These are phyloP conservation scores for Solanum okadae DNA, from an alignment of 257 asterid genomes.

Conservation along the genomic window DNA sequence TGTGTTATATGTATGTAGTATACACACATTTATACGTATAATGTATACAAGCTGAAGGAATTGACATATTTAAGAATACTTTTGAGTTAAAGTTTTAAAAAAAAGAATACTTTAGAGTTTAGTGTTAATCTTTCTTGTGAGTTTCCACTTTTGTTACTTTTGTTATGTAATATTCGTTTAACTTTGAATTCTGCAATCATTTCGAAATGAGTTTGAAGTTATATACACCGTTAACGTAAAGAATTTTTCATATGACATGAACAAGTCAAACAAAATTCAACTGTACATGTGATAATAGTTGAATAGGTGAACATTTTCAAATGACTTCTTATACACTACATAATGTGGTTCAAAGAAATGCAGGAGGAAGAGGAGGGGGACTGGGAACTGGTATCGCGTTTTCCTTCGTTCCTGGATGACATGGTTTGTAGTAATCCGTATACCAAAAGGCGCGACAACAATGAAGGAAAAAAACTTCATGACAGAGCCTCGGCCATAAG, in stretches of 20 bases:
- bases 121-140: not conserved
- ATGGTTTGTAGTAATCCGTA: not conserved
- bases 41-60: not conserved
- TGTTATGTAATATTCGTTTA: not conserved
- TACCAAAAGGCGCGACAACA: not conserved
- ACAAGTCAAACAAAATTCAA: not conserved
- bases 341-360: not conserved
- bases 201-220: not conserved
- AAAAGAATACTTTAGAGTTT: not conserved
- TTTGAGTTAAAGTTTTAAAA: too few species aligned
- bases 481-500: conserved; percentile 65
- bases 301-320: not conserved
- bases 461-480: not conserved
- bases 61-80: not conserved
- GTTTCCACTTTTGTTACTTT: not conserved
- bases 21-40: not conserved
- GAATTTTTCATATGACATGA: not conserved
- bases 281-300: not conserved
- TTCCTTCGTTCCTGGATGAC: not conserved
- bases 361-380: not conserved
- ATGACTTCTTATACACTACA: not conserved
- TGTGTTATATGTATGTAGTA: not conserved
- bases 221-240: not conserved
- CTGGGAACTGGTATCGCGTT: not conserved
- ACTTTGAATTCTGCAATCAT: not conserved